phyloP scores from a whole-genome alignment of 1,139 yeast species.

The Scheffersomyces segobiensis region DNA sequence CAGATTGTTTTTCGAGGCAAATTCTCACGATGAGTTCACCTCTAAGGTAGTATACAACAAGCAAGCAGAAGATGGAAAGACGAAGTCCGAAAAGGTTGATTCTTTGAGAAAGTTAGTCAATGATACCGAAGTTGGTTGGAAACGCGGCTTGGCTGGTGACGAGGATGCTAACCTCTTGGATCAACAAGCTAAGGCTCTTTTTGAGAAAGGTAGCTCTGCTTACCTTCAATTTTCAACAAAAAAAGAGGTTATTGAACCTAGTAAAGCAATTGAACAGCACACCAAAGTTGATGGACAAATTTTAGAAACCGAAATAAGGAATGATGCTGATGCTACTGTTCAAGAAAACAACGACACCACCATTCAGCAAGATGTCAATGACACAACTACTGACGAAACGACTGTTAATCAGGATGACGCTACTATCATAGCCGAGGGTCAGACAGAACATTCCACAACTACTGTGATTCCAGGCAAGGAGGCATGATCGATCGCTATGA shows the following conservation, averaged over 20 bases:
- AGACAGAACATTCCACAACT: slow-evolving; percentile 3
- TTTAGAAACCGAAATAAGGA: slow-evolving; percentile 1
- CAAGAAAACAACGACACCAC: slow-evolving; percentile 46
- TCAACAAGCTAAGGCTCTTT: slow-evolving; percentile 24
- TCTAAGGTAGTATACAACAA: slow-evolving; percentile 49
- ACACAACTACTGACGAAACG: slow-evolving; percentile 45
- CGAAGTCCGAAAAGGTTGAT: slow-evolving; percentile 27
- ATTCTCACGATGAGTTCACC: slow-evolving; percentile 80
- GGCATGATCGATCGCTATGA: not conserved
- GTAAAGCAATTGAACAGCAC: slow-evolving; percentile 11
- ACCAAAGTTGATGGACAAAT: slow-evolving; percentile 13
- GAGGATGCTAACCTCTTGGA: slow-evolving; percentile 21
- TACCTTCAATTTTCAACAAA: slow-evolving; percentile 9
- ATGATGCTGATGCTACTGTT: slow-evolving; percentile 39
- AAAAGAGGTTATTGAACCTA: slow-evolving; percentile 16
- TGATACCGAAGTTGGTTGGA: slow-evolving; percentile 43
- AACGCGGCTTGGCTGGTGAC: slow-evolving; percentile 28
- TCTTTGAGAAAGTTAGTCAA: slow-evolving; percentile 28
- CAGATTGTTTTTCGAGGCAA: slow-evolving; percentile 76
- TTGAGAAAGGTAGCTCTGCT: slow-evolving; percentile 34
- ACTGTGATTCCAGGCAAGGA: slow-evolving; percentile 6
- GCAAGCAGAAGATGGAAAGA: slow-evolving; percentile 25
- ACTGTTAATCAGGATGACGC: slow-evolving; percentile 35
- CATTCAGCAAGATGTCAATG: slow-evolving; percentile 45
- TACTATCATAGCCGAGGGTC: slow-evolving; percentile 22